A percentile compares a stretch with the other conserved stretches of the same genome.
These are phyloP conservation scores for Juglanconis juglandina DNA, from an alignment of 2,329 filamentous ascomycete genomes.

Conservation along the genomic window DNA sequence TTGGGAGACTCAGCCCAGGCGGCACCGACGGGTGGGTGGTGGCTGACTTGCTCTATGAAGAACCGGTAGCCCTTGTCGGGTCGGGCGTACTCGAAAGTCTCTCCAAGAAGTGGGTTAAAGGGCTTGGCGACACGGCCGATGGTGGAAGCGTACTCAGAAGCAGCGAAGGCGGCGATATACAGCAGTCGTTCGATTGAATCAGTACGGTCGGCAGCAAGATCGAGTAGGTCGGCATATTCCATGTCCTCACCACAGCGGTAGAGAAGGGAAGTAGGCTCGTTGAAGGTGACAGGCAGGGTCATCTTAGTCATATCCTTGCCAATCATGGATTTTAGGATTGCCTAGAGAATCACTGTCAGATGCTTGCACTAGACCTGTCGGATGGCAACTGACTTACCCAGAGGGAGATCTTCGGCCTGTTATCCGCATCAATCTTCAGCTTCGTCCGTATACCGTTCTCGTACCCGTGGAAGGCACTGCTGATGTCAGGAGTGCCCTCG, in stretches of 20 bases:
- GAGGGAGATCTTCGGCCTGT: slow-evolving; percentile 88
- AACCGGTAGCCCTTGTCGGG: slow-evolving; percentile 98
- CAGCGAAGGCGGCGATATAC: slow-evolving; percentile 92
- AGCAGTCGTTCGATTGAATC: slow-evolving; percentile 91
- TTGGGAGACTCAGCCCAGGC: slow-evolving; percentile 87
- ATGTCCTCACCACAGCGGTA: slow-evolving; percentile 96
- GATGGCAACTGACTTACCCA: slow-evolving; percentile 66
- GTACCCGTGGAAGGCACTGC: slow-evolving; percentile 79
- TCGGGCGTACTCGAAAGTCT: slow-evolving; percentile 93
- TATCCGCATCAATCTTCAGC: slow-evolving; percentile 85
- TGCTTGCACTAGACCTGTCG: background rate
- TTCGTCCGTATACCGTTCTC: slow-evolving; percentile 79
- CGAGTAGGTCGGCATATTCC: slow-evolving; percentile 92
- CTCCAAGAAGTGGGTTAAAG: slow-evolving; percentile 92
- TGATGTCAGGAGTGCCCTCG: slow-evolving; percentile 57
- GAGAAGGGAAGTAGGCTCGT: slow-evolving; percentile 92
- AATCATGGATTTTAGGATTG: slow-evolving; percentile 98
- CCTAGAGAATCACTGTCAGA: slow-evolving; percentile 48
- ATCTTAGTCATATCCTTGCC: slow-evolving; percentile 99
- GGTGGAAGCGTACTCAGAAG: slow-evolving; percentile 94
- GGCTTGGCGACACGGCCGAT: slow-evolving; percentile 96
- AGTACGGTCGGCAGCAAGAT: slow-evolving; percentile 77
- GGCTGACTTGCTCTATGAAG: slow-evolving; percentile 97
- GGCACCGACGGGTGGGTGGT: slow-evolving; percentile 92
- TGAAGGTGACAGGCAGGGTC: slow-evolving; percentile 97